These are phyloP conservation scores for Hypoxylon subgilvum DNA, from an alignment of 495 filamentous ascomycete genomes.

Conservation along the genomic window DNA sequence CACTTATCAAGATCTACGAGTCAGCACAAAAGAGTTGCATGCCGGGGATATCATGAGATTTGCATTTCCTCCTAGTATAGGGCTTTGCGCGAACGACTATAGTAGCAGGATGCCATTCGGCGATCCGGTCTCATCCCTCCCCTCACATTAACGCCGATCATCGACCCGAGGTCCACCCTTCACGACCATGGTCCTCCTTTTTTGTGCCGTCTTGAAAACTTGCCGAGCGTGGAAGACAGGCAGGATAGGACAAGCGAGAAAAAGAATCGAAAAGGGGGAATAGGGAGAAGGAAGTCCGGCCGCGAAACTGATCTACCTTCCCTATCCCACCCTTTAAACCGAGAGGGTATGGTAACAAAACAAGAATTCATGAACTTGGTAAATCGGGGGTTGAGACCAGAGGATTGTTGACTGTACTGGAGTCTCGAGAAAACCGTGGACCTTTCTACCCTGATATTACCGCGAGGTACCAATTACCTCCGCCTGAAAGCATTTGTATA, in stretches of 20 bases:
- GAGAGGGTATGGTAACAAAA: conserved; percentile 1
- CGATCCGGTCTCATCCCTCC: conserved; percentile 2
- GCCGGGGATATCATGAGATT: background rate
- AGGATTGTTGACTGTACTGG: background rate
- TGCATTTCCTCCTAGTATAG: conserved; percentile 28
- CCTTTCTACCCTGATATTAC: background rate
- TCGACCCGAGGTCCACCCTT: conserved; percentile 10
- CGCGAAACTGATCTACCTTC: too few species aligned
- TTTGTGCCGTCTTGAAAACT: background rate
- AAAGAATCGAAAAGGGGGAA: too few species aligned
- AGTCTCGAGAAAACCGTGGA: background rate
- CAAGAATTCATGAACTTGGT: conserved; percentile 11
- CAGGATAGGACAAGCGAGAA: too few species aligned
- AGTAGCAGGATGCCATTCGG: background rate
- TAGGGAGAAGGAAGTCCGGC: too few species aligned
- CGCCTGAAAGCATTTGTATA: background rate
- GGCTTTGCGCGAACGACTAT: conserved; percentile 7
- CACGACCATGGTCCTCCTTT: background rate
- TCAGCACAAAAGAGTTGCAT: too few species aligned
- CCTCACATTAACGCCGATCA: conserved; percentile 28
- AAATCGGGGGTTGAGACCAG: too few species aligned
- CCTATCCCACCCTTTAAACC: background rate
- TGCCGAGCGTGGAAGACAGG: background rate
- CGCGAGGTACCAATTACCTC: background rate
- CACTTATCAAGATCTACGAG: too few species aligned